Evolutionary conservation across 2,329 filamentous ascomycete species (phyloP).

Genomic region (Aspergillus sp.): DNA sequence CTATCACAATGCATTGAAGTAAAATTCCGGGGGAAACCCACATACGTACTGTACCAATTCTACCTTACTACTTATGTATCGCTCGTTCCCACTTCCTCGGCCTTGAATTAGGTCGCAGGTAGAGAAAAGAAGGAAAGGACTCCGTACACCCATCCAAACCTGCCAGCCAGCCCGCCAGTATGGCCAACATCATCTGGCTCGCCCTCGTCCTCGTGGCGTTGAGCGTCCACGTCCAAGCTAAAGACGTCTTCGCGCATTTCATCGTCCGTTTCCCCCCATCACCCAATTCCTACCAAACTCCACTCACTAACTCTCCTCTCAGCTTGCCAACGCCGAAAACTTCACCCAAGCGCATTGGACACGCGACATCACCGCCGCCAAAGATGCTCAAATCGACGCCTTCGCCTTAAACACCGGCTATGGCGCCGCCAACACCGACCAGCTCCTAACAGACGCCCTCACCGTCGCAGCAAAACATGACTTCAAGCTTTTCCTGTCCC

Average conservation of each 20-base stretch:
- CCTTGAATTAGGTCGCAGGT: background rate
- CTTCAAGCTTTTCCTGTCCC: constrained; percentile 42
- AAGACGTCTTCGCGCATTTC: constrained; percentile 38
- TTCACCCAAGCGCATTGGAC: constrained; percentile 31
- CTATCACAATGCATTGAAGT: too few relatives aligned
- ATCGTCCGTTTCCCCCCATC: constrained; percentile 23
- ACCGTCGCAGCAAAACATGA: constrained; percentile 26
- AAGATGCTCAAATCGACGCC: constrained; percentile 43
- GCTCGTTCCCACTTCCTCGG: background rate
- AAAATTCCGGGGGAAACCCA: too few relatives aligned
- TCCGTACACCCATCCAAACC: background rate
- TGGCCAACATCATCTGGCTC: background rate
- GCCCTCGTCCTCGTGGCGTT: constrained; percentile 4
- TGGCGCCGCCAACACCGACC: constrained; percentile 24
- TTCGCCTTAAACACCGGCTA: constrained; percentile 46
- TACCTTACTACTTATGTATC: background rate
- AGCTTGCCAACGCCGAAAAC: constrained; percentile 29
- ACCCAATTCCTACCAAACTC: background rate
- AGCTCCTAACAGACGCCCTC: constrained; percentile 28
- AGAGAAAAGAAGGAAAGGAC: background rate
- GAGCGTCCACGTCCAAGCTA: constrained; percentile 17
- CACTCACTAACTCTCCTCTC: constrained; percentile 12
- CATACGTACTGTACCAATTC: too few relatives aligned
- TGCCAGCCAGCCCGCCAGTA: background rate
- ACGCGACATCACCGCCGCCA: constrained; percentile 38